Percentiles rank a stretch among this genome's conserved stretches.
These are phyloP conservation scores for Phanerodontia chrysosporium DNA, from an alignment of 768 basidiomycete genomes.

Conservation along the genomic window DNA sequence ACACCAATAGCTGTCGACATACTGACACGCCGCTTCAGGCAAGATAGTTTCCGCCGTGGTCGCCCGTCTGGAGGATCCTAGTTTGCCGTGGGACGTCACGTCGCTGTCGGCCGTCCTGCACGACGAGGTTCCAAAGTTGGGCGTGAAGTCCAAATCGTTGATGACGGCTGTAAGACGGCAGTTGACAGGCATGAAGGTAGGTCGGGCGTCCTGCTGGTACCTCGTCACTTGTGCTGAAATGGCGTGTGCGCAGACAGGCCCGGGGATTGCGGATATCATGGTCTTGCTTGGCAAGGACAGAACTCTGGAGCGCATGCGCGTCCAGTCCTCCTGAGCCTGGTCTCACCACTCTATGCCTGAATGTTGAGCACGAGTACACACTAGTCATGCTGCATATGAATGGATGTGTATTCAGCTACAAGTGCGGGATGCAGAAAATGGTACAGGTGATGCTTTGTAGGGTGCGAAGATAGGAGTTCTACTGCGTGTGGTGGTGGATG, in stretches of 20 bases:
- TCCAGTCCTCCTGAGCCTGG: background rate
- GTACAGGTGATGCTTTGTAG: constrained; percentile 8
- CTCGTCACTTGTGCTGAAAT: too few relatives aligned
- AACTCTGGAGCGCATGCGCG: constrained; percentile 16
- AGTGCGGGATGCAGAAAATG: background rate
- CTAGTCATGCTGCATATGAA: background rate
- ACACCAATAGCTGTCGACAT: too few relatives aligned
- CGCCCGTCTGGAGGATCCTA: constrained; percentile 23
- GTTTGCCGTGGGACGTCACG: constrained; percentile 35
- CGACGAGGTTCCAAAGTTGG: constrained; percentile 36
- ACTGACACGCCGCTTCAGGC: constrained; percentile 26
- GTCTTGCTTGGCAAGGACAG: constrained; percentile 25
- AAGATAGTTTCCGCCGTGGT: constrained; percentile 17
- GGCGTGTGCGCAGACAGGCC: constrained; percentile 33
- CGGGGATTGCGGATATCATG: constrained; percentile 29
- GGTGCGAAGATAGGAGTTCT: background rate
- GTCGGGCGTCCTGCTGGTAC: background rate
- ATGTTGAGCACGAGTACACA: background rate
- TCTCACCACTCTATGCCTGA: background rate
- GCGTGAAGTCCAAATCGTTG: constrained; percentile 45
- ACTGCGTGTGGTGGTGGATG: background rate
- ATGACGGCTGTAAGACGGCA: constrained; percentile 76
- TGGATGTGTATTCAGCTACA: constrained; percentile 1
- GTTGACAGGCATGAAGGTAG: constrained; percentile 79
- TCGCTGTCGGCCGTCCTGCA: constrained; percentile 39